Conservation (phyloP, 2,329 filamentous ascomycete species). For the Fusarium sublunatum region DNA sequence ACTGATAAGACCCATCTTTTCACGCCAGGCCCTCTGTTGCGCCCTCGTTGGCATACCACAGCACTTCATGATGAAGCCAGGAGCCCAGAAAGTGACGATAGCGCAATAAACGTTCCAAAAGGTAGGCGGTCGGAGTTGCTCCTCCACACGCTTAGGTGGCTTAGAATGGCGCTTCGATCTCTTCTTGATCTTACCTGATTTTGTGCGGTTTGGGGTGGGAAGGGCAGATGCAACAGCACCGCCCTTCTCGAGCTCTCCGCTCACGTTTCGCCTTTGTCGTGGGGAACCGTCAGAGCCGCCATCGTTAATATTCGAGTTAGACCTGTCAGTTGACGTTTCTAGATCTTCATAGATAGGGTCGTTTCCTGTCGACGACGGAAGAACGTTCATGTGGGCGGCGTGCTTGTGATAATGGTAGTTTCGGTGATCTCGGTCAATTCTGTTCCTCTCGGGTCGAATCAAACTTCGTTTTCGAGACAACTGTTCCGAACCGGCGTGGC, state of each 20-base stretch:
- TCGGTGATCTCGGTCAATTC: conserved; percentile 86
- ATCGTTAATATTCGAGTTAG: conserved; percentile 60
- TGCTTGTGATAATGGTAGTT: conserved; percentile 97
- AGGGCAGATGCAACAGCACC: conserved; percentile 44
- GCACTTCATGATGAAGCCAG: conserved; percentile 83
- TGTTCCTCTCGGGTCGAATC: conserved; percentile 86
- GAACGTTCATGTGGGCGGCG: conserved; percentile 89
- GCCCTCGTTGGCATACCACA: conserved; percentile 87
- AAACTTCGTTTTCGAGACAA: conserved; percentile 83
- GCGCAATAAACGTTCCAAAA: conserved; percentile 97
- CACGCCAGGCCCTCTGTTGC: conserved; percentile 92
- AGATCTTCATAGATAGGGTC: conserved; percentile 87
- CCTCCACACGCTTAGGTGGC: conserved; percentile 64
- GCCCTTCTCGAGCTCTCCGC: conserved; percentile 51
- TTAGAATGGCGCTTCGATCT: conserved; percentile 57
- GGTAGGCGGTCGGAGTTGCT: conserved; percentile 81
- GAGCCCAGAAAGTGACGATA: conserved; percentile 93
- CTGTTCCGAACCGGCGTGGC: conserved; percentile 47
- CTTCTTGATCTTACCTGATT: conserved; percentile 74
- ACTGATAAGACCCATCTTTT: conserved; percentile 97
- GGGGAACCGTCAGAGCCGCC: conserved; percentile 59
- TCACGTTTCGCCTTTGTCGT: conserved; percentile 51
- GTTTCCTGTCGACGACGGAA: conserved; percentile 92
- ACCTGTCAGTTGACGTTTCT: conserved; percentile 70
- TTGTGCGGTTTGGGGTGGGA: conserved; percentile 54